Evolutionary conservation across 108 stramenopile genomes (phyloP).

Genomic region (Fistulifera pelliculosa): DNA sequence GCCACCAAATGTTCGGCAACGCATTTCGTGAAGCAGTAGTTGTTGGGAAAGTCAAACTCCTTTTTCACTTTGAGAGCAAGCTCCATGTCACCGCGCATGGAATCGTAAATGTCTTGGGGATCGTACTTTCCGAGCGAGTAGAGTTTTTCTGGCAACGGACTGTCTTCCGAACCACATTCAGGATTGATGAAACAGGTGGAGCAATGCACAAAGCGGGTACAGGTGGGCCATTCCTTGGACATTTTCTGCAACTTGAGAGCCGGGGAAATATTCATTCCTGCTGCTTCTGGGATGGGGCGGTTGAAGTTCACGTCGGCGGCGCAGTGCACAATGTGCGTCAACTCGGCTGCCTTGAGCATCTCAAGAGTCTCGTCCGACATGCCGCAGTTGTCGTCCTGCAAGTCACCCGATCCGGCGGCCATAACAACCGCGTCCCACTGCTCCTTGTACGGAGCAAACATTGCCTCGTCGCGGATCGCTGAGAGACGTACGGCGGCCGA

Average conservation of each 20-base stretch:
- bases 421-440: slow-evolving; percentile 4
- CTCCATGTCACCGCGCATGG: slow-evolving; percentile 64
- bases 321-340: slow-evolving; percentile 76
- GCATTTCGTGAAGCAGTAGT: slow-evolving; percentile 84
- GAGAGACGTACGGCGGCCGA: not conserved
- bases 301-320: slow-evolving; percentile 83
- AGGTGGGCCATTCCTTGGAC: not conserved
- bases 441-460: slow-evolving; percentile 3
- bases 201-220: slow-evolving; percentile 63
- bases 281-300: slow-evolving; percentile 63
- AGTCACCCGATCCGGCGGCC: not conserved
- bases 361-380: not conserved
- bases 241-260: slow-evolving; percentile 52
- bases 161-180: slow-evolving; percentile 36
- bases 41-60: slow-evolving; percentile 71
- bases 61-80: slow-evolving; percentile 74
- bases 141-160: slow-evolving; percentile 50
- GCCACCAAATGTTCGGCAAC: slow-evolving; percentile 76
- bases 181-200: slow-evolving; percentile 87
- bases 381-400: slow-evolving; percentile 2
- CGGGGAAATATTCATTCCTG: slow-evolving; percentile 66
- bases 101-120: slow-evolving; percentile 57
- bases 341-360: slow-evolving; percentile 18
- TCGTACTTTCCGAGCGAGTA: slow-evolving; percentile 51
- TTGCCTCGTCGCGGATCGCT: not conserved